Percentiles rank a stretch among this genome's conserved stretches.
Evolutionary conservation across 257 asterid genomes (phyloP).

Genomic region (Solanum lignicaule): DNA sequence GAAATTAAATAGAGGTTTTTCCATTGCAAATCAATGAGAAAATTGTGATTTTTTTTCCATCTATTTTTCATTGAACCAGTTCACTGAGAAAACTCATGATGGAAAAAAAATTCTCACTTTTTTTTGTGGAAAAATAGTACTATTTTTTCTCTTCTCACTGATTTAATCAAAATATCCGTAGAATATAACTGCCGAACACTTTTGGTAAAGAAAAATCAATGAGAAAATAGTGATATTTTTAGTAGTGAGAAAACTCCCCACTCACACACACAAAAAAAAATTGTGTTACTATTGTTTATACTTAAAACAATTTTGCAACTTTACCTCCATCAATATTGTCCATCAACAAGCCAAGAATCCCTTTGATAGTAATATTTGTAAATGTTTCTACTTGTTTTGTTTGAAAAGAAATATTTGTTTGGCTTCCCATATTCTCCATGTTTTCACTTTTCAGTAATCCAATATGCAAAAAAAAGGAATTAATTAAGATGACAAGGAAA

Average conservation of each 20-base stretch:
- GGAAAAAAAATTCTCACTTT: no score
- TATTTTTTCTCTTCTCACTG: no score
- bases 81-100: no score
- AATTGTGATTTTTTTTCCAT: no score
- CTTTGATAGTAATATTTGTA: conserved; percentile 48
- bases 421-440: not conserved
- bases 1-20: not conserved
- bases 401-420: not conserved
- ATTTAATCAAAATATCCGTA: no score
- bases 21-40: not conserved
- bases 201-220: no score
- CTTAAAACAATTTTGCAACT: not conserved
- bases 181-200: no score
- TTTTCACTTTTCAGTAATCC: not conserved
- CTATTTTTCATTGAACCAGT: no score
- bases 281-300: not conserved
- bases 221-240: no score
- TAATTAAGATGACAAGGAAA: not conserved
- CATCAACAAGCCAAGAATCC: conserved; percentile 50
- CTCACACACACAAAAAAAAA: not conserved
- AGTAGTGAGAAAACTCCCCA: no score
- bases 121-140: no score
- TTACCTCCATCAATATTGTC: conserved; percentile 11
- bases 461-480: not conserved
- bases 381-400: conserved; percentile 26